phyloP scores from a whole-genome alignment of 768 basidiomycete species.

The Amanita subjunquillea region DNA sequence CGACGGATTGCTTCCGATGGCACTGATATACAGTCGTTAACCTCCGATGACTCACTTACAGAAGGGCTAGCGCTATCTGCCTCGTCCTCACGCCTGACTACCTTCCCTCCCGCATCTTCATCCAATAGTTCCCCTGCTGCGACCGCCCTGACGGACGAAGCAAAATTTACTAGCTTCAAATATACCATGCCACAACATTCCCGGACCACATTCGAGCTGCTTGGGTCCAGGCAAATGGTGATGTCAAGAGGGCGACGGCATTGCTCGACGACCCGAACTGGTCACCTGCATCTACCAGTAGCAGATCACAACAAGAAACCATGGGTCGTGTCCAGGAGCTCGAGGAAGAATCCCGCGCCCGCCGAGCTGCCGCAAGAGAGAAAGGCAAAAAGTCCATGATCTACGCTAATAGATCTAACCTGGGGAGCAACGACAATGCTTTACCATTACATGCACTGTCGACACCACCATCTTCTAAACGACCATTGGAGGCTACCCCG shows the following conservation, averaged over 20 bases:
- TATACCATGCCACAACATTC: slow-evolving; percentile 48
- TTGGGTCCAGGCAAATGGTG: slow-evolving; percentile 52
- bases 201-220: slow-evolving; percentile 45
- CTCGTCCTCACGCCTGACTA: slow-evolving; percentile 44
- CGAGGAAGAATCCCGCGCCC: slow-evolving; percentile 64
- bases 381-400: slow-evolving; percentile 79
- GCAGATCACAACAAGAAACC: slow-evolving; percentile 20
- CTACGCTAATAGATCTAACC: slow-evolving; percentile 53
- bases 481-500: slow-evolving; percentile 24
- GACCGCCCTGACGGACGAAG: slow-evolving; percentile 22
- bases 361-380: slow-evolving; percentile 54
- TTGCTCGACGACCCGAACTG: slow-evolving; percentile 50
- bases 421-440: slow-evolving; percentile 28
- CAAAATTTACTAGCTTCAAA: slow-evolving; percentile 46
- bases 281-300: slow-evolving; percentile 24
- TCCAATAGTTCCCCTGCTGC: slow-evolving; percentile 16
- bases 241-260: slow-evolving; percentile 48
- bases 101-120: slow-evolving; percentile 28
- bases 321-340: slow-evolving; percentile 61
- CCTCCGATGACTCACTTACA: slow-evolving; percentile 62
- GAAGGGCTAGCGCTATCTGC: slow-evolving; percentile 33
- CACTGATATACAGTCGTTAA: slow-evolving; percentile 37
- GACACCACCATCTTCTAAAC: slow-evolving; percentile 32
- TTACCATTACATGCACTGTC: slow-evolving; percentile 10
- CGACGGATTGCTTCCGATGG: slow-evolving; percentile 28